These are phyloP conservation scores for Botryotinia calthae DNA, from an alignment of 2,329 filamentous ascomycete genomes.

Conservation along the genomic window DNA sequence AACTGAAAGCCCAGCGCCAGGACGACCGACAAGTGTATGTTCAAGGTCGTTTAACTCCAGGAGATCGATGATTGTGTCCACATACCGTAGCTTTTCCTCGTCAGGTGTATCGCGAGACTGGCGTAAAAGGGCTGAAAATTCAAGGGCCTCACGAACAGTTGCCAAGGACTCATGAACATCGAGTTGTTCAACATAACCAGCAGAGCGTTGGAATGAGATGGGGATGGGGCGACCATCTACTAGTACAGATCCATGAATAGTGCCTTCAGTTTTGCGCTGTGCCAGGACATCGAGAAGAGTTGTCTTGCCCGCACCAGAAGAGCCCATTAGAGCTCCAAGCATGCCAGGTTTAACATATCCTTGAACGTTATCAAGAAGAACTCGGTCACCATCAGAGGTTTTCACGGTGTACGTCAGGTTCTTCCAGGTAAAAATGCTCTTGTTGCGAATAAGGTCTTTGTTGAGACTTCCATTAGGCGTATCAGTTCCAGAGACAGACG, in stretches of 20 bases:
- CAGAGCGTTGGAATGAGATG: conserved; percentile 82
- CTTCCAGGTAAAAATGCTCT: background rate
- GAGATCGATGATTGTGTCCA: conserved; percentile 46
- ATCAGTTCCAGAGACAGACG: conserved; percentile 45
- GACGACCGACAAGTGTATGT: conserved; percentile 62
- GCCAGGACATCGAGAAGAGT: conserved; percentile 85
- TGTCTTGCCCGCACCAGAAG: conserved; percentile 75
- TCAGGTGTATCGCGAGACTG: conserved; percentile 72
- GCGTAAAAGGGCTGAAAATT: conserved; percentile 79
- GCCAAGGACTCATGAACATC: conserved; percentile 81
- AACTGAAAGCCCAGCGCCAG: conserved; percentile 59
- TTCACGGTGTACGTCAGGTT: conserved; percentile 58
- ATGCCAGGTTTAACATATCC: conserved; percentile 61
- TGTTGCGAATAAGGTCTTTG: background rate
- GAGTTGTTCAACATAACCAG: conserved; percentile 68
- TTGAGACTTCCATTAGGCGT: background rate
- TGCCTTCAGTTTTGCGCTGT: conserved; percentile 81
- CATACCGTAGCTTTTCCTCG: conserved; percentile 78
- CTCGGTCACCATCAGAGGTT: conserved; percentile 58
- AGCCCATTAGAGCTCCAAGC: conserved; percentile 61
- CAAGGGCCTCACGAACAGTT: conserved; percentile 82
- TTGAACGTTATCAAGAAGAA: conserved; percentile 65
- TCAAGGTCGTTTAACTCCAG: conserved; percentile 66
- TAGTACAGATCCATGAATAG: conserved; percentile 81
- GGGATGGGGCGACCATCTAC: conserved; percentile 65